Conservation (phyloP, 495 filamentous ascomycete genomes). For the Aspergillus sclerotiicarbonarius region DNA sequence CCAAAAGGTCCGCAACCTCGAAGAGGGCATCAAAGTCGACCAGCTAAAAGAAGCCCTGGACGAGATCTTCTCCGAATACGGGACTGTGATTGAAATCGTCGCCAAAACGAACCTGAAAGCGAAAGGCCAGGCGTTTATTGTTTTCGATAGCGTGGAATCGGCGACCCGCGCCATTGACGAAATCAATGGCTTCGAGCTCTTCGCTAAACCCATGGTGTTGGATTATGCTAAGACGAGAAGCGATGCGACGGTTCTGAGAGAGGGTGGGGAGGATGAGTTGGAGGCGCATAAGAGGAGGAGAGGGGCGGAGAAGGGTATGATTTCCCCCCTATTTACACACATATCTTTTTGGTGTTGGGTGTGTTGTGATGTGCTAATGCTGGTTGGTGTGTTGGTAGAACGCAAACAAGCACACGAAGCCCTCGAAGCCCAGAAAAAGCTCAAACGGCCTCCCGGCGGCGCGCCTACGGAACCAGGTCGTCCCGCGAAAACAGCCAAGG, state of each 20-base stretch:
- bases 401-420: slow-evolving; percentile 87
- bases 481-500: slow-evolving; percentile 70
- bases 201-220: slow-evolving; percentile 87
- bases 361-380: background rate
- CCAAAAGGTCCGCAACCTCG: slow-evolving; percentile 78
- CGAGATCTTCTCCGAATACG: slow-evolving; percentile 87
- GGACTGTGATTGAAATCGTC: slow-evolving; percentile 85
- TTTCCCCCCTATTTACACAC: slow-evolving; percentile 1
- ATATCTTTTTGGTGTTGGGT: slow-evolving; percentile 2
- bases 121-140: slow-evolving; percentile 95
- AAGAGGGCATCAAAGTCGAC: slow-evolving; percentile 86
- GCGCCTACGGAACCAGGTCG: slow-evolving; percentile 50
- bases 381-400: slow-evolving; percentile 52
- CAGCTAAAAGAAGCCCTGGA: slow-evolving; percentile 69
- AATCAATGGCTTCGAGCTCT: slow-evolving; percentile 90
- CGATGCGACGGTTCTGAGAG: slow-evolving; percentile 77
- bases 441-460: slow-evolving; percentile 65
- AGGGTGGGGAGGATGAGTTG: slow-evolving; percentile 75
- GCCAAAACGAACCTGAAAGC: slow-evolving; percentile 89
- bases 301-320: slow-evolving; percentile 85
- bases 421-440: slow-evolving; percentile 76
- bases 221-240: slow-evolving; percentile 82
- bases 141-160: slow-evolving; percentile 77
- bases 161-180: slow-evolving; percentile 82
- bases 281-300: slow-evolving; percentile 84